These are phyloP conservation scores for Strigomonas culicis DNA, from an alignment of 208 protist genomes.

Conservation along the genomic window DNA sequence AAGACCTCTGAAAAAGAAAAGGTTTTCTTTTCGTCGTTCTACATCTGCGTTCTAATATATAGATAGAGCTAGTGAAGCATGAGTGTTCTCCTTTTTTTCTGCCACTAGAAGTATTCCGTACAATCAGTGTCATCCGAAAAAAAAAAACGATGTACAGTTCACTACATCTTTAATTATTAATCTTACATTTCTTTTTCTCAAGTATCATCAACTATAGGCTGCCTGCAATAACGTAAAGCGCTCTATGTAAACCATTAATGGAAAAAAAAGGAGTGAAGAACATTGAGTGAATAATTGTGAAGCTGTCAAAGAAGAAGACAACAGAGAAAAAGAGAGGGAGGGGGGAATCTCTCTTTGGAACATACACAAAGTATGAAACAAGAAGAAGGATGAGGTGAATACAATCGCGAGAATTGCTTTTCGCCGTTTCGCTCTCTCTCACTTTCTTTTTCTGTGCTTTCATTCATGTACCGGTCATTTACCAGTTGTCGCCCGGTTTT, in stretches of 20 bases:
- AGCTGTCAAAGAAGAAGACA: neutral
- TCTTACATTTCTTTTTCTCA: too few species aligned
- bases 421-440: neutral
- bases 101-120: neutral
- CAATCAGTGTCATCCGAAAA: too few species aligned
- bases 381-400: conserved; percentile 10
- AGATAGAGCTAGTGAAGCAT: neutral
- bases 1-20: conserved; percentile 8
- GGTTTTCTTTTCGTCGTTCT: conserved; percentile 1
- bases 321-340: conserved; percentile 8
- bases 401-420: too few species aligned
- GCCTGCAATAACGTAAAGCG: too few species aligned
- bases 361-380: too few species aligned
- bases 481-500: conserved; percentile 19
- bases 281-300: neutral
- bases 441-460: conserved; percentile 11
- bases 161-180: too few species aligned
- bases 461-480: conserved; percentile 6
- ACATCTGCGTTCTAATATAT: neutral
- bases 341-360: too few species aligned
- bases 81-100: neutral
- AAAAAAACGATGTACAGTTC: neutral
- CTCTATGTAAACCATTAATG: neutral
- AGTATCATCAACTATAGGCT: too few species aligned
- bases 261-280: neutral